phyloP scores from a whole-genome alignment of 1,139 yeast genomes.

The Saccharomyces hybrid region DNA sequence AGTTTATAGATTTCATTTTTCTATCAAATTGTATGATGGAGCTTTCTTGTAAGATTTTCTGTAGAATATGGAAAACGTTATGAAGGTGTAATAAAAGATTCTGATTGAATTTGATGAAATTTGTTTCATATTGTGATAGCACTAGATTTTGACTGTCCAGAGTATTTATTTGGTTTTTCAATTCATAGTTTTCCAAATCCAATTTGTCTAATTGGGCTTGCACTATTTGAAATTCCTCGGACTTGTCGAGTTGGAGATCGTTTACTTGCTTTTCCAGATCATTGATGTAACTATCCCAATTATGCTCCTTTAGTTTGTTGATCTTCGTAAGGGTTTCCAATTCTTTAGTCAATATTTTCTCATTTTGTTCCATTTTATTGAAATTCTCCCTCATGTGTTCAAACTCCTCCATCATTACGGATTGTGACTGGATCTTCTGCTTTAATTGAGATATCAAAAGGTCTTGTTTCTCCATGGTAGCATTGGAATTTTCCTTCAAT shows the following conservation, averaged over 20 bases:
- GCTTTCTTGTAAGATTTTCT: slow-evolving; percentile 49
- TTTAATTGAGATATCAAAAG: slow-evolving; percentile 1
- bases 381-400: not conserved
- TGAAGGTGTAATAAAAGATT: slow-evolving; percentile 35
- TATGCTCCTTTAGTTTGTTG: not conserved
- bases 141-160: not conserved
- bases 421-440: slow-evolving; percentile 1
- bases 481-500: not conserved
- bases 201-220: slow-evolving; percentile 34
- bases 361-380: not conserved
- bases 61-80: slow-evolving; percentile 41
- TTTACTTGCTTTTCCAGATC: slow-evolving; percentile 22
- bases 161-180: slow-evolving; percentile 20
- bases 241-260: slow-evolving; percentile 37
- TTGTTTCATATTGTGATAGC: slow-evolving; percentile 10
- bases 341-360: not conserved
- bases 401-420: not conserved
- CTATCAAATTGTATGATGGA: slow-evolving; percentile 51
- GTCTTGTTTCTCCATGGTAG: not conserved
- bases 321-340: not conserved
- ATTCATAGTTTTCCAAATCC: slow-evolving; percentile 20
- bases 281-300: not conserved
- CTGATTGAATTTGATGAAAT: slow-evolving; percentile 19
- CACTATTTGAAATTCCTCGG: slow-evolving; percentile 33
- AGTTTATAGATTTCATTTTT: slow-evolving; percentile 41